Base-by-base conservation (phyloP, 2,329 filamentous ascomycete species). In the Fusarium torreyae region DNA sequence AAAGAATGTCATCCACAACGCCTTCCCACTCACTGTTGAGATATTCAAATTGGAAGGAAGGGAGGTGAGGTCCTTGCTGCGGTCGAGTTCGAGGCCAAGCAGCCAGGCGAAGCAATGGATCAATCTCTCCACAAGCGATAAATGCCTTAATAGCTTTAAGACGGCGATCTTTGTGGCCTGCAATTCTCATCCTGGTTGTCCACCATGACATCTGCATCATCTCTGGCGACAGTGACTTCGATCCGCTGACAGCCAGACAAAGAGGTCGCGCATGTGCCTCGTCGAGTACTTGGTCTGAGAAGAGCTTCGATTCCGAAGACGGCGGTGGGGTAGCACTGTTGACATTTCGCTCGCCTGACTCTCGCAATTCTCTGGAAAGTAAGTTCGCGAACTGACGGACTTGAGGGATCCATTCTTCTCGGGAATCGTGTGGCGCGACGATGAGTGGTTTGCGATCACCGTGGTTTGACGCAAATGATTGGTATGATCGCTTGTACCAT, bases 401-500 rank as follows among this genome's bases (percentile, higher is more conserved):
- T 0, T 34, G 28, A 20, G 61, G 59, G 3, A 13, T 31, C 61
- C 59, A 64, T 34, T 64, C 60, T 4, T 59, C 61, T 0, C 6
- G 20, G 0, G 60, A 43, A 0, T 46, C 24, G 1, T 10, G 28
- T 1, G 61, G 61, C 1, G 52, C 60, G 0, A 64, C 1, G 1
- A 64, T 59, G 0, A 52, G 4, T 0, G 52, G 61, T 3, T 59
- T 33, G 3, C 7, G 31, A 0, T 33, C n/a, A 0, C 34, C 45
- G 8, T 59, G 28, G 1, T 42, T 5, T 2, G 2, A 31, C 4
- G 4, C 1, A 1, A 64, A 59, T 4, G 45, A 42, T 11, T 65
- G 39, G 2, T 65, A 65, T 7, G 36, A 65, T 0, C 61, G 31
- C 6, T 64, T 64, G 7, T 64, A 64, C 52, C 60, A 64, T 33